phyloP scores from a whole-genome alignment of 306 rosid species.

The Phaseolus lunatus region DNA sequence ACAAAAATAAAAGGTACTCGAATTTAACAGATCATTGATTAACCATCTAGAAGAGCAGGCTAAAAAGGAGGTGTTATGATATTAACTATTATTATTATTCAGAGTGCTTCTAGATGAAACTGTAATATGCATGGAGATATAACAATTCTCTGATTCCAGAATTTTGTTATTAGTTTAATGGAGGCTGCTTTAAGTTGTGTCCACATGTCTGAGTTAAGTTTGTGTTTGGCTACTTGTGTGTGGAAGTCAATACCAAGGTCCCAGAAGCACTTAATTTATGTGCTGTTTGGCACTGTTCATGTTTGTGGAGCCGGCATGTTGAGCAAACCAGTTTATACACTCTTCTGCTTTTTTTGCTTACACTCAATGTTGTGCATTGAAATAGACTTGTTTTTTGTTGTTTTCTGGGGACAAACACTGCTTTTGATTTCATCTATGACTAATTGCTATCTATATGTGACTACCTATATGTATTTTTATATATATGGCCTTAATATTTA shows the following conservation, averaged over 20 bases:
- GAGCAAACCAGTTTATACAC: constrained; percentile 6
- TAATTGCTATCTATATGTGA: neutral
- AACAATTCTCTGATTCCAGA: neutral
- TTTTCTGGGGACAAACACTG: constrained; percentile 13
- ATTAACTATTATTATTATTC: neutral
- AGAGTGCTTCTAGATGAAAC: constrained; percentile 42
- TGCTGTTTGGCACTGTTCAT: constrained; percentile 26
- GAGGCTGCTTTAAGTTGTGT: constrained; percentile 37
- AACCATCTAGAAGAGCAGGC: constrained; percentile 73
- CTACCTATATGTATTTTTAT: neutral
- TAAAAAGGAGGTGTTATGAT: neutral
- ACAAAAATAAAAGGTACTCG: neutral
- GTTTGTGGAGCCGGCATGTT: constrained; percentile 43
- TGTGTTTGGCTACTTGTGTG: constrained; percentile 40
- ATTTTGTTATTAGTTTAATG: constrained; percentile 1
- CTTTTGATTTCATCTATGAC: constrained; percentile 38
- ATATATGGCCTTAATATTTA: neutral
- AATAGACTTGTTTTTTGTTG: constrained; percentile 47
- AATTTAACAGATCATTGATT: neutral
- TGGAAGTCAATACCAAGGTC: constrained; percentile 22
- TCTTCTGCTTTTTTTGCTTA: constrained; percentile 10
- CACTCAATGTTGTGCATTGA: neutral
- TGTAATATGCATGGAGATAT: neutral
- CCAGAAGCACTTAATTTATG: constrained; percentile 7
- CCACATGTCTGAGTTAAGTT: constrained; percentile 47